Percentiles rank a stretch among this genome's conserved stretches.
These are phyloP conservation scores for Cystofilobasidium capitatum DNA, from an alignment of 768 basidiomycete species.

Conservation along the genomic window DNA sequence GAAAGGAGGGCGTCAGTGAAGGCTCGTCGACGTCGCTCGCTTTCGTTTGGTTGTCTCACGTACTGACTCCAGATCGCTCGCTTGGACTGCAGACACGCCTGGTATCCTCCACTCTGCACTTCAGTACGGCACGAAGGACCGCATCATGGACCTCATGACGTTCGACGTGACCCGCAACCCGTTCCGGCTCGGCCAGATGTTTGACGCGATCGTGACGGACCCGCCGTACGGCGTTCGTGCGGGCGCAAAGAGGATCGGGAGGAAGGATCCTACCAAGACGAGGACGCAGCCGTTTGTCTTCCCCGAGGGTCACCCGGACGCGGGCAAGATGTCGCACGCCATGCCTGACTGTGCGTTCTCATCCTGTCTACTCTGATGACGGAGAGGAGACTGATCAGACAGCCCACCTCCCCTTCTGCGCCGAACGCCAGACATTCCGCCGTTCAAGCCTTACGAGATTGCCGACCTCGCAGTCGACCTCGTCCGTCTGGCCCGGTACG, in stretches of 20 bases:
- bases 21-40: not conserved
- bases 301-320: slow-evolving; percentile 40
- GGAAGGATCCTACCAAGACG: slow-evolving; percentile 28
- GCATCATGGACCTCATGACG: slow-evolving; percentile 73
- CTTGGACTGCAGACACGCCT: slow-evolving; percentile 40
- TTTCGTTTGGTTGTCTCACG: not conserved
- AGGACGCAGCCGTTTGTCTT: slow-evolving; percentile 36
- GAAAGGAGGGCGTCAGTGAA: slow-evolving; percentile 44
- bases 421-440: slow-evolving; percentile 59
- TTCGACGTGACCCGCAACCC: slow-evolving; percentile 87
- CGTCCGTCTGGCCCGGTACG: slow-evolving; percentile 65
- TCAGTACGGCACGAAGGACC: slow-evolving; percentile 67
- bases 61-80: not conserved
- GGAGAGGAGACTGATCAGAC: not conserved
- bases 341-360: slow-evolving; percentile 34
- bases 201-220: slow-evolving; percentile 85
- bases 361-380: not conserved
- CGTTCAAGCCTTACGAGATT: slow-evolving; percentile 85
- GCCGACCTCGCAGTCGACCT: slow-evolving; percentile 72
- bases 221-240: slow-evolving; percentile 56
- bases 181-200: slow-evolving; percentile 76
- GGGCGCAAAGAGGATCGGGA: slow-evolving; percentile 41
- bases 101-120: slow-evolving; percentile 70
- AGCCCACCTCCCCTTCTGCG: not conserved
- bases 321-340: slow-evolving; percentile 11